A percentile compares a stretch with the other conserved stretches of the same genome.
Evolutionary conservation across 129 eudicot species (phyloP).

Genomic region (Flaveria brownii): DNA sequence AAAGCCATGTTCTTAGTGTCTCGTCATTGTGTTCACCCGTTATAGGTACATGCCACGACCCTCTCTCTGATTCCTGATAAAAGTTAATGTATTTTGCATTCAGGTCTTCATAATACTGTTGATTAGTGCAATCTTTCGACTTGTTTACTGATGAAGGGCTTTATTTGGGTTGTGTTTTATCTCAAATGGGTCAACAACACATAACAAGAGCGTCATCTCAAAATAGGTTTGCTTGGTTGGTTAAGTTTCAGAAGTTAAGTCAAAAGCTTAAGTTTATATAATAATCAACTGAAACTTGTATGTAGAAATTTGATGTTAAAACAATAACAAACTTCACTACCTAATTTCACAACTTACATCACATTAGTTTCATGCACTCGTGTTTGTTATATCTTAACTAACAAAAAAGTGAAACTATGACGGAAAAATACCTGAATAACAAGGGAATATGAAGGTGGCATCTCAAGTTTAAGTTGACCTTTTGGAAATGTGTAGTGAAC

Average conservation of each 20-base stretch:
- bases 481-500: slow-evolving; percentile 71
- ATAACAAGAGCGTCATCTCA: not conserved
- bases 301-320: too few relatives aligned
- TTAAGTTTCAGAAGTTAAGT: not conserved
- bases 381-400: not conserved
- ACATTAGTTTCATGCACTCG: too few relatives aligned
- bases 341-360: too few relatives aligned
- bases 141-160: not conserved
- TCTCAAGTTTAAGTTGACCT: slow-evolving; percentile 52
- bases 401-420: not conserved
- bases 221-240: not conserved
- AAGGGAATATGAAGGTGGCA: slow-evolving; percentile 88
- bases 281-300: too few relatives aligned
- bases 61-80: slow-evolving; percentile 64
- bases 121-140: not conserved
- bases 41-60: slow-evolving; percentile 85
- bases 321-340: too few relatives aligned
- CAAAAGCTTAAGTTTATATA: too few relatives aligned
- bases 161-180: not conserved
- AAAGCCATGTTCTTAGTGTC: slow-evolving; percentile 75
- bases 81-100: not conserved
- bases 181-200: not conserved
- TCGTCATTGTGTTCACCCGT: slow-evolving; percentile 52
- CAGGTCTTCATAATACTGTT: not conserved
- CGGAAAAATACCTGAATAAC: slow-evolving; percentile 66